These are phyloP conservation scores for Casuarina cunninghamiana DNA, from an alignment of 306 rosid genomes.

Conservation along the genomic window DNA sequence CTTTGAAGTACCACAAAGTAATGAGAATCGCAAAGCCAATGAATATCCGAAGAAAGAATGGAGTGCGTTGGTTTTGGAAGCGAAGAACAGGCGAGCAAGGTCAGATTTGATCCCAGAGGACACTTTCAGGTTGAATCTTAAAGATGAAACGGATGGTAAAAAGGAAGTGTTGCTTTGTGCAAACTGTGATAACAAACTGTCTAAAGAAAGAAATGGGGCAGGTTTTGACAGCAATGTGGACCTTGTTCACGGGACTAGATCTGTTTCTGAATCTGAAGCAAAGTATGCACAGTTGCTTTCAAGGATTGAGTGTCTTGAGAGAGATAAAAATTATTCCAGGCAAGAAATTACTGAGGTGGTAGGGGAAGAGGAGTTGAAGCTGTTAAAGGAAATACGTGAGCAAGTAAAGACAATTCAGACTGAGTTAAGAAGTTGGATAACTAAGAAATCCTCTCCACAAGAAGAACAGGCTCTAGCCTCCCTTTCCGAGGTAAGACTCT, in stretches of 20 bases:
- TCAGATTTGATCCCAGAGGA: slow-evolving; percentile 46
- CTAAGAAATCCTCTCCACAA: slow-evolving; percentile 34
- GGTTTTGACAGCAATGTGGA: slow-evolving; percentile 31
- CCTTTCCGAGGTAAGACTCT: slow-evolving; percentile 61
- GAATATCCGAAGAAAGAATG: slow-evolving; percentile 38
- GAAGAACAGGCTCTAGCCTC: slow-evolving; percentile 38
- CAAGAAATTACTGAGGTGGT: slow-evolving; percentile 53
- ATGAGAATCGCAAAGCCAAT: slow-evolving; percentile 29
- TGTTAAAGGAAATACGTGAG: slow-evolving; percentile 71
- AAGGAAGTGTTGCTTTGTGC: slow-evolving; percentile 40
- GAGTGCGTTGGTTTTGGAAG: slow-evolving; percentile 37
- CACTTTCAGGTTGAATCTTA: slow-evolving; percentile 29
- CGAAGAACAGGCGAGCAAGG: slow-evolving; percentile 47
- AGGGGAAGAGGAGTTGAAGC: slow-evolving; percentile 57
- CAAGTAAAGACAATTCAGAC: slow-evolving; percentile 52
- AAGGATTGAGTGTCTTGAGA: slow-evolving; percentile 69
- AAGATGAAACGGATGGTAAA: slow-evolving; percentile 37
- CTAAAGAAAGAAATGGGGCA: slow-evolving; percentile 30
- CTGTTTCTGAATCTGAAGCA: slow-evolving; percentile 40
- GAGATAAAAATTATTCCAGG: slow-evolving; percentile 38
- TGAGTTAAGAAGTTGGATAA: slow-evolving; percentile 52
- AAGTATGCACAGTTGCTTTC: slow-evolving; percentile 52
- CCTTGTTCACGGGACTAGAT: slow-evolving; percentile 18
- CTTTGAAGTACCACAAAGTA: slow-evolving; percentile 65
- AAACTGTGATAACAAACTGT: slow-evolving; percentile 35